A percentile compares a stretch with the other conserved stretches of the same genome.
Conservation (phyloP, 1,284 basidiomycete species). For the Amylostereum areolatum region DNA sequence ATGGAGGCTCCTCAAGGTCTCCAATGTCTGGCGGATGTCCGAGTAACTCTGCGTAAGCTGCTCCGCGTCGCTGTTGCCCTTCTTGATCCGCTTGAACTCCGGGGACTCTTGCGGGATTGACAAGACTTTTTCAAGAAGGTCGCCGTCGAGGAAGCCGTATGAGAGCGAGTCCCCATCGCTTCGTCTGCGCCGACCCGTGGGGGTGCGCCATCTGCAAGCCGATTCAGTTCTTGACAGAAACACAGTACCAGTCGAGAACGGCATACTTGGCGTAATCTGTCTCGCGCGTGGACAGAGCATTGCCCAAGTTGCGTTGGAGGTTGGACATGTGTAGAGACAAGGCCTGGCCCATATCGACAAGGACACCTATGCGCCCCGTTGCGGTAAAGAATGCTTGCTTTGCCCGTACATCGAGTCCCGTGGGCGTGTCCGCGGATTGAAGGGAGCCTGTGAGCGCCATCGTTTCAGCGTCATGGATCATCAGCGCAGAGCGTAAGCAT, state of each 20-base stretch:
- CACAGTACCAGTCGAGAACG: constrained; percentile 1
- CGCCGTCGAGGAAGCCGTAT: constrained; percentile 85
- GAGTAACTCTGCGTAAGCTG: constrained; percentile 37
- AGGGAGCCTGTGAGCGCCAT: constrained; percentile 35
- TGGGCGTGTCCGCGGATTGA: constrained; percentile 27
- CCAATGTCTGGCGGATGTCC: constrained; percentile 45
- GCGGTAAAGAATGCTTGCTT: constrained; percentile 76
- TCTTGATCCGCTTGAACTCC: constrained; percentile 36
- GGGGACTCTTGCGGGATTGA: constrained; percentile 27
- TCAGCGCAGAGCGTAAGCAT: neutral
- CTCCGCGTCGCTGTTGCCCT: constrained; percentile 52
- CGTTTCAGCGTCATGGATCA: neutral
- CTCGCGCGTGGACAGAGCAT: constrained; percentile 49
- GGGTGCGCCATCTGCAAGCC: constrained; percentile 56
- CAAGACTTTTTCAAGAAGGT: constrained; percentile 75
- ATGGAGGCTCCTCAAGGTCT: constrained; percentile 60
- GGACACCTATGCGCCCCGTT: constrained; percentile 76
- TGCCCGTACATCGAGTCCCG: constrained; percentile 37
- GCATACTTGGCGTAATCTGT: constrained; percentile 58
- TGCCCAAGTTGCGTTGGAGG: constrained; percentile 75
- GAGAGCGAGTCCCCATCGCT: constrained; percentile 50
- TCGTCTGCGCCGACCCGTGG: constrained; percentile 47
- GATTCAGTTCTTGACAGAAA: neutral
- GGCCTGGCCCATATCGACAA: constrained; percentile 56
- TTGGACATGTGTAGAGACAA: constrained; percentile 63